Evolutionary conservation across 768 basidiomycete species (phyloP).

Genomic region (Rossbeevera mucosa): DNA sequence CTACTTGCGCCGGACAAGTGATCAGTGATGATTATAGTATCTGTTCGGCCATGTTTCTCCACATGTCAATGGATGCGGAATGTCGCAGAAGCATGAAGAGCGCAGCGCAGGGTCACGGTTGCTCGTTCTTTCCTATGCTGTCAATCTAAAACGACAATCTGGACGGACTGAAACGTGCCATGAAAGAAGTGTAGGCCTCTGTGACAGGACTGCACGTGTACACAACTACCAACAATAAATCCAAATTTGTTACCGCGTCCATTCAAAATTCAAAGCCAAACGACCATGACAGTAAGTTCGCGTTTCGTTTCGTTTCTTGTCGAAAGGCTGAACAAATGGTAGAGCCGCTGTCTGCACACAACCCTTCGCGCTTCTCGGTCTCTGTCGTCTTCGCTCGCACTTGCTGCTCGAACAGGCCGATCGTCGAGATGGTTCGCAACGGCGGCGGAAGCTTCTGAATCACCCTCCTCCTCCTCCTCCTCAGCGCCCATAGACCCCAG

Average conservation of each 20-base stretch:
- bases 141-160: not conserved
- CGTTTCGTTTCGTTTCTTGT: not conserved
- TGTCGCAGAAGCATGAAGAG: too few species aligned
- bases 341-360: slow-evolving; percentile 22
- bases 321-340: not conserved
- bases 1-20: too few species aligned
- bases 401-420: slow-evolving; percentile 28
- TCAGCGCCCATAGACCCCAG: slow-evolving; percentile 48
- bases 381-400: slow-evolving; percentile 7
- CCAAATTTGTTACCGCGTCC: slow-evolving; percentile 17
- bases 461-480: slow-evolving; percentile 37
- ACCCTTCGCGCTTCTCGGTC: slow-evolving; percentile 19
- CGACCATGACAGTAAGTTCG: slow-evolving; percentile 26
- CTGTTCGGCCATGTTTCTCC: too few species aligned
- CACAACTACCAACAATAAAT: slow-evolving; percentile 20
- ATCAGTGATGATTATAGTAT: too few species aligned
- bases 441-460: slow-evolving; percentile 36
- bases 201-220: too few species aligned
- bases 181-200: too few species aligned
- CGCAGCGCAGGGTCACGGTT: not conserved
- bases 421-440: slow-evolving; percentile 54
- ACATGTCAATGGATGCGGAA: too few species aligned
- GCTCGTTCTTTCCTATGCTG: not conserved
- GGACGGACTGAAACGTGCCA: not conserved
- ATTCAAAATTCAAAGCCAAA: slow-evolving; percentile 13